Evolutionary conservation across 2,329 filamentous ascomycete species (phyloP).

Genomic region (Aspergillus sojae): DNA sequence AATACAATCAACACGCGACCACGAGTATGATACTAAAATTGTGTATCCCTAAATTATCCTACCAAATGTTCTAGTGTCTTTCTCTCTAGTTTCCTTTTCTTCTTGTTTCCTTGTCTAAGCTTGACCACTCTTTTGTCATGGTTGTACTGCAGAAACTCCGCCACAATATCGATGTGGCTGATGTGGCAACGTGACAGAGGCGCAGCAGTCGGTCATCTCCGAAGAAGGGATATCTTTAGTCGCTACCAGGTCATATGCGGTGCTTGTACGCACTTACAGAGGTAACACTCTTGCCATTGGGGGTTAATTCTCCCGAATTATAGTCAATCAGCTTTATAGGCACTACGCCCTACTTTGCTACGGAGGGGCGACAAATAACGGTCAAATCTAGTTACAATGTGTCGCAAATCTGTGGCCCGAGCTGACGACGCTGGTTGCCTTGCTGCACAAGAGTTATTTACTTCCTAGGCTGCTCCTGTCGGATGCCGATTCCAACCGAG

Average conservation of each 20-base stretch:
- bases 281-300: neutral
- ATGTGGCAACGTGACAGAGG: conserved; percentile 11
- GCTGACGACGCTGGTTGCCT: conserved; percentile 12
- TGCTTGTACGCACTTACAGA: conserved; percentile 5
- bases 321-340: neutral
- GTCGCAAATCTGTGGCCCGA: neutral
- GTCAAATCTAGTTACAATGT: conserved; percentile 1
- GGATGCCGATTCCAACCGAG: conserved; percentile 21
- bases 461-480: neutral
- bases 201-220: conserved; percentile 16
- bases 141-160: conserved; percentile 14
- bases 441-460: neutral
- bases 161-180: conserved; percentile 13
- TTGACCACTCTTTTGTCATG: neutral
- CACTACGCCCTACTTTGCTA: neutral
- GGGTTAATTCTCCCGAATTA: neutral
- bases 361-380: conserved; percentile 4
- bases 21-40: neutral
- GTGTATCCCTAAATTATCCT: neutral
- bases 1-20: neutral
- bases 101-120: neutral
- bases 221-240: conserved; percentile 1
- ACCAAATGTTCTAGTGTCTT: neutral
- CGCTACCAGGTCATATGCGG: conserved; percentile 5
- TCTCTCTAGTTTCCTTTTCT: neutral